A percentile compares a stretch with the other conserved stretches of the same genome.
These are phyloP conservation scores for Lasiosphaeris hirsuta DNA, from an alignment of 495 filamentous ascomycete genomes.

Conservation along the genomic window DNA sequence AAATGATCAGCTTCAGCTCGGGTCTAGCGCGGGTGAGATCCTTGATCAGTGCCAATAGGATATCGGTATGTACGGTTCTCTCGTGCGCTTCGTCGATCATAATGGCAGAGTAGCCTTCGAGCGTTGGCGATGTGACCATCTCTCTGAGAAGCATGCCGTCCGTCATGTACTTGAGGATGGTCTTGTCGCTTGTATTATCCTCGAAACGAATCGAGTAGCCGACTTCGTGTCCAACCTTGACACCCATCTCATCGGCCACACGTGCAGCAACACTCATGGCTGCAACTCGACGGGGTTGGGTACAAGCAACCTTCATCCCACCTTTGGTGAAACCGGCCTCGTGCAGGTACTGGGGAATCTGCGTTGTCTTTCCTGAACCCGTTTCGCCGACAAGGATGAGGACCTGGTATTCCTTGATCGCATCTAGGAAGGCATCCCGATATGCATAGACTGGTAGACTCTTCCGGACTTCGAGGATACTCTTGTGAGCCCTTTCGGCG, in stretches of 20 bases:
- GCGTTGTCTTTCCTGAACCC: constrained; percentile 85
- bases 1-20: constrained; percentile 89
- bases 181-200: constrained; percentile 89
- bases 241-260: constrained; percentile 92
- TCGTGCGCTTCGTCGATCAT: constrained; percentile 99
- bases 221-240: constrained; percentile 86
- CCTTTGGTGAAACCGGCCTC: constrained; percentile 86
- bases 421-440: constrained; percentile 65
- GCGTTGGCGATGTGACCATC: constrained; percentile 83
- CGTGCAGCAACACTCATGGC: constrained; percentile 94
- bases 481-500: constrained; percentile 78
- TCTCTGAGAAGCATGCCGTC: constrained; percentile 95
- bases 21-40: constrained; percentile 83
- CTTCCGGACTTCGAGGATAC: constrained; percentile 89
- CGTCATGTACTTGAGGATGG: constrained; percentile 94
- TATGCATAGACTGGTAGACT: constrained; percentile 88
- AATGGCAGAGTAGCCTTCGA: constrained; percentile 79
- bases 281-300: constrained; percentile 91
- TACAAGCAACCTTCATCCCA: constrained; percentile 68
- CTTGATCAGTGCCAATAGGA: constrained; percentile 86
- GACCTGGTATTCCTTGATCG: constrained; percentile 71
- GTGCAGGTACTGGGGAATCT: constrained; percentile 83
- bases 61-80: constrained; percentile 85
- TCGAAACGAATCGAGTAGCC: constrained; percentile 97
- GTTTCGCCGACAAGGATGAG: constrained; percentile 87